Percentiles rank a stretch among this genome's conserved stretches.
These are phyloP conservation scores for Rhizopogon vulgaris DNA, from an alignment of 768 basidiomycete genomes.

Conservation along the genomic window DNA sequence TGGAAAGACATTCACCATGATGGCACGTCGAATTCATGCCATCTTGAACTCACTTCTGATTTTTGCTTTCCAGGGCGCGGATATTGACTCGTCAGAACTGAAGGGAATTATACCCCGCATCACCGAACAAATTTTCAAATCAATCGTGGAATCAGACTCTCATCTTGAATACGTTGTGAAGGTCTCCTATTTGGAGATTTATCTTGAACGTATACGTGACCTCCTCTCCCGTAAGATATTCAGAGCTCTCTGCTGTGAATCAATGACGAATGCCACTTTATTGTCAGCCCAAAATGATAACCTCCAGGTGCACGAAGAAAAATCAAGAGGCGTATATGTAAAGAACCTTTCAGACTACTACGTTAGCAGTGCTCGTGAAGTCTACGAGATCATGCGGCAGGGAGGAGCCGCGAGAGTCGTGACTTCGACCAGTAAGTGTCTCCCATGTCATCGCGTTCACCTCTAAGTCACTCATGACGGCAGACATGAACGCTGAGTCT, in stretches of 20 bases:
- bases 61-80: constrained; percentile 65
- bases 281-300: constrained; percentile 90
- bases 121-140: constrained; percentile 98
- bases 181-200: constrained; percentile 99
- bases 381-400: constrained; percentile 98
- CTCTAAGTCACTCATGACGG: not conserved
- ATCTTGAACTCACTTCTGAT: constrained; percentile 3
- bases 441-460: constrained; percentile 2
- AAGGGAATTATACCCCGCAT: constrained; percentile 98
- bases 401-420: constrained; percentile 89
- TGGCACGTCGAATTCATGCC: constrained; percentile 48
- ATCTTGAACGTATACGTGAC: constrained; percentile 93
- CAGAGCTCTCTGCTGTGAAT: not conserved
- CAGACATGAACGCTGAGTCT: constrained; percentile 99
- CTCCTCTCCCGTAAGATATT: constrained; percentile 80
- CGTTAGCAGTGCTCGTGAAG: constrained; percentile 90
- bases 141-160: constrained; percentile 91
- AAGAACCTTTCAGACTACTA: constrained; percentile 98
- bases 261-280: not conserved
- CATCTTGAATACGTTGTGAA: constrained; percentile 98
- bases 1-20: constrained; percentile 99
- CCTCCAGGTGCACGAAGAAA: constrained; percentile 97
- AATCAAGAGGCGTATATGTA: constrained; percentile 94
- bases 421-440: constrained; percentile 81
- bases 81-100: constrained; percentile 90